These are phyloP conservation scores for Austroboletus olivaceoglutinosus DNA, from an alignment of 1,284 basidiomycete genomes.

Conservation along the genomic window DNA sequence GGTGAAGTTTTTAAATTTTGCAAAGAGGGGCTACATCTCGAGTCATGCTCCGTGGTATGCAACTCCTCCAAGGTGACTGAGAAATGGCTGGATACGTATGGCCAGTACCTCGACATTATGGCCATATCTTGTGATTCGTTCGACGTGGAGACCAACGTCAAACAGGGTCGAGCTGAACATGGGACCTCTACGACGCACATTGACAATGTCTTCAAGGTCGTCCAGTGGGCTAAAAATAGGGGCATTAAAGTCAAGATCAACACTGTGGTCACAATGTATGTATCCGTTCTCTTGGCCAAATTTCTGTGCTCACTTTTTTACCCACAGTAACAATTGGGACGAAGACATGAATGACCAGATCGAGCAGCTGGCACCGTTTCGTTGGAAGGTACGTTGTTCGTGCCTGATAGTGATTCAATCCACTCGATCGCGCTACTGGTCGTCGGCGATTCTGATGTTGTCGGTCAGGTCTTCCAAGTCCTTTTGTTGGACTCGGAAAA, in stretches of 20 bases:
- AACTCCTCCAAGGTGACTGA: slow-evolving; percentile 45
- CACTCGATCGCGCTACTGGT: neutral
- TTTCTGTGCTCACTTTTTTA: neutral
- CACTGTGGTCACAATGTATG: slow-evolving; percentile 35
- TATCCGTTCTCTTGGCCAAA: neutral
- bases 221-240: slow-evolving; percentile 34
- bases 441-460: too few relatives aligned
- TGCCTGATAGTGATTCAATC: too few relatives aligned
- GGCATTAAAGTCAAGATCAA: slow-evolving; percentile 44
- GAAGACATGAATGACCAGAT: slow-evolving; percentile 32
- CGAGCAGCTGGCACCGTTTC: slow-evolving; percentile 23
- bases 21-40: slow-evolving; percentile 39
- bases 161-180: slow-evolving; percentile 35
- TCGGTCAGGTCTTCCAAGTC: slow-evolving; percentile 27
- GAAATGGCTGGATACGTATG: slow-evolving; percentile 40
- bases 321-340: slow-evolving; percentile 36
- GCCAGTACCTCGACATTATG: slow-evolving; percentile 42
- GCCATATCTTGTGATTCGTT: slow-evolving; percentile 45
- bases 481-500: slow-evolving; percentile 36
- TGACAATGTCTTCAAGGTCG: slow-evolving; percentile 36
- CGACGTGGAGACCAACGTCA: slow-evolving; percentile 37
- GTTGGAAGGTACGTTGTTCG: slow-evolving; percentile 22
- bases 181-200: slow-evolving; percentile 32
- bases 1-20: slow-evolving; percentile 42
- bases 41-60: slow-evolving; percentile 41